Evolutionary conservation across 164 flowering plant species (phyloP), one percentile per base, ranked within the genome.

Genomic region (Berberis vulgaris): DNA sequence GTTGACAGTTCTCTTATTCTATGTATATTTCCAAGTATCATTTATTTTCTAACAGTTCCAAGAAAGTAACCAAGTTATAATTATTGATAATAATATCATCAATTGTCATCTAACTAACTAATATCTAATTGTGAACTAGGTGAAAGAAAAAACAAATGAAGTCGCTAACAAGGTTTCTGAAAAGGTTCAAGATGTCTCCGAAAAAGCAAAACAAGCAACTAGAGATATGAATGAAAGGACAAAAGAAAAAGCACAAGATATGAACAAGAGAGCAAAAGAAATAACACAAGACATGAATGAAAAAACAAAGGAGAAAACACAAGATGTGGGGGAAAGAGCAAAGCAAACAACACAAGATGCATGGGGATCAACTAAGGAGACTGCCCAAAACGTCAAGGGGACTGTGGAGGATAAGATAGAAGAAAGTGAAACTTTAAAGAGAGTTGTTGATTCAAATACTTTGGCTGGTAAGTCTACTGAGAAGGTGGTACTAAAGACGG

Each of bases 161-260:
- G 57, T 58, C 11, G 71, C 65, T 5, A 49, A 49, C 6, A 68
- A 63, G 55, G 66, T 57, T 41, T 43, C 71, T 41, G 74, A 60
- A 44, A 58, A 62, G n/a, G 71, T 69, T 5, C 52, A 67, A 40
- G 77, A 71, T 39, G 64, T 69, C 7, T 61, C 67, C 3, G 86
- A 83, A 59, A 81, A 69, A 67, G 80, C 85, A 9, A 78, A 80
- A 74, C 68, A 82, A 68, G 75, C 79, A 9, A 68, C 66, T 65
- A 73, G 80, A 39, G 84, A 71, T 0, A 81, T 85, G 12, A 78
- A 82, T 87, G 87, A 66, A 10, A 59, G 78, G 2, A 78, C 83
- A 5, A 79, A 77, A 67, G 84, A 74, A 6, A 72, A 11, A 7
- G 10, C 3, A 6, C 9, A 47, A 47, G 50, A 47, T 2, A 7